Percentiles rank a stretch among this genome's conserved stretches.
phyloP scores from a whole-genome alignment of 2,329 filamentous ascomycete species.

The Epichloe baconii region DNA sequence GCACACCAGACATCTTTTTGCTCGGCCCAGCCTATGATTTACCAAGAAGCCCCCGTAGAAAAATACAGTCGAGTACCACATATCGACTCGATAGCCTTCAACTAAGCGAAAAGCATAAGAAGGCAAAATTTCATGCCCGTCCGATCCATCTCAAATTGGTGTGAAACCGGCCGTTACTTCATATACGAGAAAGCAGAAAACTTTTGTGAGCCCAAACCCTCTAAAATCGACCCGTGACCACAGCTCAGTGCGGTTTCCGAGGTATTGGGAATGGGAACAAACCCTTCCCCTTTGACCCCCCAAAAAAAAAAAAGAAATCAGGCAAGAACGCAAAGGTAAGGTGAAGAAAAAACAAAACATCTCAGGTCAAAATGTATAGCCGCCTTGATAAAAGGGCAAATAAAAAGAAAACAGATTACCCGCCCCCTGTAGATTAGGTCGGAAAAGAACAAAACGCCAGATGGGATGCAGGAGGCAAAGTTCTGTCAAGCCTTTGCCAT shows the following conservation, averaged over 20 bases:
- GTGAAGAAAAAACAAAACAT: not conserved
- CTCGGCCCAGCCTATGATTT: not conserved
- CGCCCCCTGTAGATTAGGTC: not conserved
- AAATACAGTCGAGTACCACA: not conserved
- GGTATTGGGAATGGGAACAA: too few species aligned
- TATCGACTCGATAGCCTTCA: not conserved
- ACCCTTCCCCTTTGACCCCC: too few species aligned
- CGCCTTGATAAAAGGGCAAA: not conserved
- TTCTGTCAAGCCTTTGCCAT: slow-evolving; percentile 6
- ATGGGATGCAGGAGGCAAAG: slow-evolving; percentile 2
- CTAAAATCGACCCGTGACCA: not conserved
- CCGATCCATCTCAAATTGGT: not conserved
- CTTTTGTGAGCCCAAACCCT: not conserved
- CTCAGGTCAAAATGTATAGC: not conserved
- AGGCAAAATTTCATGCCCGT: not conserved
- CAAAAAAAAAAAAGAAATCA: not conserved
- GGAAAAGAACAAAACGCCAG: not conserved
- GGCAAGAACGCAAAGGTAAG: not conserved
- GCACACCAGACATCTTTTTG: too few species aligned
- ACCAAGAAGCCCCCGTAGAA: not conserved
- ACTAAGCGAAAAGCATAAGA: not conserved
- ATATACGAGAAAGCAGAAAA: not conserved
- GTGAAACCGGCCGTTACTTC: not conserved
- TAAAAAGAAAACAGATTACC: not conserved
- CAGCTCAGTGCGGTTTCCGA: not conserved